Conservation (phyloP, 2,329 filamentous ascomycete species). For the Colletotrichum spinosum region DNA sequence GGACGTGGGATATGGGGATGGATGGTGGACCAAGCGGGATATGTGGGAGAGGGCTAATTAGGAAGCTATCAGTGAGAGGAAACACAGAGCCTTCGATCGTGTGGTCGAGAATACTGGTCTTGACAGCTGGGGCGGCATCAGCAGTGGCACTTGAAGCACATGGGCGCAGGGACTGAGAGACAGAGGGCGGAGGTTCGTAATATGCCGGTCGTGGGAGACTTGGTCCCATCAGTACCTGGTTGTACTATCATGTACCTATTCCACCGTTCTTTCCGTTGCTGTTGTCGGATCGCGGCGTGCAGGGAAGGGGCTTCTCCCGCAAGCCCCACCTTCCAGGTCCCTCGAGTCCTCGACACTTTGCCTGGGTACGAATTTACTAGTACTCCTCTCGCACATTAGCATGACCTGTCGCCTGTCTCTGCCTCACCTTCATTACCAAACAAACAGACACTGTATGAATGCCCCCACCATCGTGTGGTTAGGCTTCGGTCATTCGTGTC, state of each 20-base stretch:
- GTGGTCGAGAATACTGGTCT: background rate
- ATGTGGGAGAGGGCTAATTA: slow-evolving; percentile 11
- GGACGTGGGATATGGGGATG: background rate
- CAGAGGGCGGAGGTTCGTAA: background rate
- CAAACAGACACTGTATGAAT: no score
- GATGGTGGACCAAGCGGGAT: slow-evolving; percentile 9
- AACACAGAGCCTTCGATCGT: no score
- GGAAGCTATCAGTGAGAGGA: no score
- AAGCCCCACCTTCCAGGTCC: slow-evolving; percentile 8
- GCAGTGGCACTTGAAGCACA: slow-evolving; percentile 13
- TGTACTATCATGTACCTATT: background rate
- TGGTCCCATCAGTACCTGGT: background rate
- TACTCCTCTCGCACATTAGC: no score
- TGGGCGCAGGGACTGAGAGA: slow-evolving; percentile 21
- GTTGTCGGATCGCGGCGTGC: slow-evolving; percentile 12
- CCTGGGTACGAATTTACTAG: background rate
- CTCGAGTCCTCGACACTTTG: slow-evolving; percentile 20
- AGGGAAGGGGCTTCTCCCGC: slow-evolving; percentile 29
- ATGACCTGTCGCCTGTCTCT: no score
- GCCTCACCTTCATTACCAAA: no score
- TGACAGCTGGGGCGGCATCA: slow-evolving; percentile 15
- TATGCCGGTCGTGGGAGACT: no score
- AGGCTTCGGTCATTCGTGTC: no score
- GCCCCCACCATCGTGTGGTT: no score
- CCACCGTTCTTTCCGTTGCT: background rate